Base-by-base conservation (phyloP, 768 basidiomycete genomes). In the Leucogyrophana mollusca region DNA sequence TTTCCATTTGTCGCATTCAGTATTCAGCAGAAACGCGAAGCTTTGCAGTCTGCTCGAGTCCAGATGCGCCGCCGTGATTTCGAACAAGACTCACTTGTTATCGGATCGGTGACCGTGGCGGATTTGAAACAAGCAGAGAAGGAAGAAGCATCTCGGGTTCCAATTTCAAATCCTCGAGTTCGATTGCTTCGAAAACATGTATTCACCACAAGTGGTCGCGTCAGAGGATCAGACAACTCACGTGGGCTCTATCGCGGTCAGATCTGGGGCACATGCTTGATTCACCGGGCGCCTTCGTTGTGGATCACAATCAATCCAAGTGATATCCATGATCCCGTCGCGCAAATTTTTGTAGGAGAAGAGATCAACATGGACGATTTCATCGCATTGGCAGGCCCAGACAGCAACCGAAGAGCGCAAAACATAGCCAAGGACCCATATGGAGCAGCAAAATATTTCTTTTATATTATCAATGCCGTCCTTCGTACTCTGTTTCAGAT, bases 231-330 rank as follows among this genome's bases (percentile, higher is more conserved):
- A 0, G 66, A 73, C 37, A 66, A 73, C 45, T 61, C 55, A 0
- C 20, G 66, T 11, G 33, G 24, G 45, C 41, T 43, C 1, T 37
- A 68, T 1, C 54, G 67, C 1, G 47, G 58, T 2, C 59, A 73
- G 30, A 66, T 75, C 2, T 73, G 72, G 72, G 56, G 60, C 2
- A 72, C 65, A 0, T 57, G 55, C 2, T 18, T 70, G 0, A 17
- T 51, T 1, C 52, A 51, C 20, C 58, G 58, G 13, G 66, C 68
- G 2, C 72, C 73, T 0, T 51, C 42, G 2, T 21, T 74, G 0
- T 76, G 73, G 73, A 50, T 73, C 0, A 76, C 72, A 0, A 69
- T 76, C 3, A 76, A 75, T 47, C 71, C 69, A 1, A 43, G 17
- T 21, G 71, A 77, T 50, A 40, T 66, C 0, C 64, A 72, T 25